Evolutionary conservation across 1,284 basidiomycete species (phyloP), one percentile per base, ranked within the genome.

Genomic region (Neotropicomus parvogracilis): DNA sequence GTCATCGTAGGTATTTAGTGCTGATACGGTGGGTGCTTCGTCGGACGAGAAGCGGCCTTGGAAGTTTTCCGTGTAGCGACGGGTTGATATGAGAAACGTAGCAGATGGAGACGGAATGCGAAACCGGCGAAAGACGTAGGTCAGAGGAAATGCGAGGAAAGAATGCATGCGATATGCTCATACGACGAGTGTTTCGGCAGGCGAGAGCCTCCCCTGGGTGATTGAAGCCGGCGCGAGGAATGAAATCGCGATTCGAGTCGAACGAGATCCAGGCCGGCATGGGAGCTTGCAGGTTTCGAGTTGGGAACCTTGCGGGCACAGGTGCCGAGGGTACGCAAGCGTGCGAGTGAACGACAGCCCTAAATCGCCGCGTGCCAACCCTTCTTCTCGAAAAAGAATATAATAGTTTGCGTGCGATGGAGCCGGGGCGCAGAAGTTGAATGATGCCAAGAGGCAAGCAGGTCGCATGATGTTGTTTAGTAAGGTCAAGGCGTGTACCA

Each of bases 31-130:
- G 3, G 8, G 36, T 6, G 8, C 24, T 40, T 37, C 17, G n/a
- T 53, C 37, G 58, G 58, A 24, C 14, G 12, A 44, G 40, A 24
- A 7, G 44, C 24, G 59, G 59, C 26, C 40, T 33, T 38, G 28
- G 13, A 31, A 37, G 16, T 11, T 7, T 40, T 46, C 28, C 12
- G 35, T 43, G 19, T 39, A 33, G 37, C 20, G 28, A 44, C 40
- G 27, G 24, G 20, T 34, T 2, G n/a, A 33, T 39, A 37, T 36
- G 17, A 53, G 28, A 39, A 57, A 36, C 29, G 35, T n/a, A 28
- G 37, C 33, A 44, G 24, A 33, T 7, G 40, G 27, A 20, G 36
- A 31, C 9, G 24, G 26, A 27, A 31, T n/a, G 43, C 12, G 21
- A 33, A 35, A 16, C 12, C 16, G 14, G 17, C 14, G 29, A 43